Conservation (phyloP, 495 filamentous ascomycete genomes). For the Usnea hakonensis region DNA sequence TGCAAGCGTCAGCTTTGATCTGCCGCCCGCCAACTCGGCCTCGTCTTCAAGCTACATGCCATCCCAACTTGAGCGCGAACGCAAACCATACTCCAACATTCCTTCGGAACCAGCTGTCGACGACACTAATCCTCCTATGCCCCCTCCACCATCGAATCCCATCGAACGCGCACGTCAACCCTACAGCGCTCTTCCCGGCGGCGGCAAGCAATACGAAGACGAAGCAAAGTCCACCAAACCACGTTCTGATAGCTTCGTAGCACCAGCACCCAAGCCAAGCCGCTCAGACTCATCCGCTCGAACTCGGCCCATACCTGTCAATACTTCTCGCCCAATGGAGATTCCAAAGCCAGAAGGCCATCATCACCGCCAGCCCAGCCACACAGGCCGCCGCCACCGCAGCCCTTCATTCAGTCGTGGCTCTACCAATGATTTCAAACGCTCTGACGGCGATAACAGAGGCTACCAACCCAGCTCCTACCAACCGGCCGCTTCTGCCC, state of each 20-base stretch:
- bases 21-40: conserved; percentile 21
- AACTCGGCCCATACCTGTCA: conserved; percentile 14
- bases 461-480: conserved; percentile 16
- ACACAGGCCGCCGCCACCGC: conserved; percentile 17
- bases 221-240: conserved; percentile 16
- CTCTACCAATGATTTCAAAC: conserved; percentile 17
- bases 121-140: conserved; percentile 39
- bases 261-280: conserved; percentile 10
- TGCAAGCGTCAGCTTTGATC: conserved; percentile 20
- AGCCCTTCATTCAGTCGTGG: conserved; percentile 25
- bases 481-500: conserved; percentile 15
- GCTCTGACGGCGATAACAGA: conserved; percentile 23
- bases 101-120: conserved; percentile 37
- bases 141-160: conserved; percentile 24
- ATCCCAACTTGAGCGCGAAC: conserved; percentile 43
- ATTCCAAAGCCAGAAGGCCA: conserved; percentile 23
- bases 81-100: conserved; percentile 39
- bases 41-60: conserved; percentile 17
- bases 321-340: conserved; percentile 13
- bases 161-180: conserved; percentile 57
- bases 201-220: conserved; percentile 49
- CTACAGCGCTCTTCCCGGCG: conserved; percentile 48
- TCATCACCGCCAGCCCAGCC: conserved; percentile 20
- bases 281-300: conserved; percentile 18
- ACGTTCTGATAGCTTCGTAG: conserved; percentile 16